Conservation (phyloP, 345 rosid genomes). For the Eucalyptus paniculata region DNA sequence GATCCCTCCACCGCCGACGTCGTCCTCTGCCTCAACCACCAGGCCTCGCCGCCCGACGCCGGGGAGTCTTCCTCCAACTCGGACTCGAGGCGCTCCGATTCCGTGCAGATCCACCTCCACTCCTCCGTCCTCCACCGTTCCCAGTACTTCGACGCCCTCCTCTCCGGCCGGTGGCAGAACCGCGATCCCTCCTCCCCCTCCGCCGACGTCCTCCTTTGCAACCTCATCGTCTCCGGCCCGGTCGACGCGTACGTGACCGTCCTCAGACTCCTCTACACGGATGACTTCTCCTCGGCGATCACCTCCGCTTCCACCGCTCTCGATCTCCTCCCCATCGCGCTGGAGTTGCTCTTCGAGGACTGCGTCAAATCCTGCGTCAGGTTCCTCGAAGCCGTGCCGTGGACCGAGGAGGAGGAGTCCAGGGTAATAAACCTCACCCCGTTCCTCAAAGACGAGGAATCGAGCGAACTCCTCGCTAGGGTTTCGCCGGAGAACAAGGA, state of each 20-base stretch:
- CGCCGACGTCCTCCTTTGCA: not conserved
- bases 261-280: constrained; percentile 37
- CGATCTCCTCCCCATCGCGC: constrained; percentile 46
- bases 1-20: constrained; percentile 6
- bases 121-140: constrained; percentile 39
- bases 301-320: constrained; percentile 32
- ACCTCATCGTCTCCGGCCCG: constrained; percentile 6
- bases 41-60: not conserved
- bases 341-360: constrained; percentile 51
- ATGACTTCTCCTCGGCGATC: constrained; percentile 20
- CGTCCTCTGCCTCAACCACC: constrained; percentile 6
- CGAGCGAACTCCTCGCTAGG: constrained; percentile 44
- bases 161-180: constrained; percentile 52
- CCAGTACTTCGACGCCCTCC: constrained; percentile 47
- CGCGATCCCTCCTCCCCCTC: not conserved
- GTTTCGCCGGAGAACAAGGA: constrained; percentile 12
- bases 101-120: constrained; percentile 39
- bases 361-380: constrained; percentile 30
- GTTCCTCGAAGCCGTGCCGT: constrained; percentile 61
- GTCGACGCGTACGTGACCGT: constrained; percentile 25
- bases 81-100: not conserved
- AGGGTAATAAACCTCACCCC: constrained; percentile 35
- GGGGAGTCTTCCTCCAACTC: not conserved
- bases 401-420: constrained; percentile 57
- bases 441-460: constrained; percentile 30